These are phyloP conservation scores for Cystobasidium onofrii DNA, from an alignment of 768 basidiomycete species.

Conservation along the genomic window DNA sequence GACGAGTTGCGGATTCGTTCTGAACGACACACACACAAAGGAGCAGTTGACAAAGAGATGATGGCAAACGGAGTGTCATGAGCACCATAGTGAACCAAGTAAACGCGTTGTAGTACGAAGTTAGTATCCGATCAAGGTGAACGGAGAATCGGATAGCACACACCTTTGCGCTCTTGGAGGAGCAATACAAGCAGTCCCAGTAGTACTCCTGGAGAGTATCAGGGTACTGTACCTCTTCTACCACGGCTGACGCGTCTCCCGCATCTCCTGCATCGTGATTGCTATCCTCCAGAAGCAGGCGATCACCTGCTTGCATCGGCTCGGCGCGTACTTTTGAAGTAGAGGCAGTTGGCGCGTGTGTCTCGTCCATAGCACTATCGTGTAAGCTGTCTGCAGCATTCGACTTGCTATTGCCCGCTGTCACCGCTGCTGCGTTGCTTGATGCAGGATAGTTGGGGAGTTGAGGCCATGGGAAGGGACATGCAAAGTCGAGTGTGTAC, in stretches of 20 bases:
- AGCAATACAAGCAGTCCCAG: constrained; percentile 8
- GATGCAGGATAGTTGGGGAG: not conserved
- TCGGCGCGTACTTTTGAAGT: not conserved
- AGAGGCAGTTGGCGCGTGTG: not conserved
- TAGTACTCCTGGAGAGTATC: not conserved
- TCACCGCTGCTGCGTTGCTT: not conserved
- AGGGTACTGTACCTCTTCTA: not conserved
- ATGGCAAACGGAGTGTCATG: no score
- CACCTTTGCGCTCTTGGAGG: not conserved
- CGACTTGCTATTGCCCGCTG: not conserved
- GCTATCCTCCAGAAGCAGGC: not conserved
- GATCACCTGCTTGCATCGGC: not conserved
- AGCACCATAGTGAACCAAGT: no score
- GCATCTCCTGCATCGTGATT: not conserved
- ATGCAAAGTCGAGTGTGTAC: constrained; percentile 12
- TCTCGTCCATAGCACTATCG: not conserved
- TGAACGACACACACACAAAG: not conserved
- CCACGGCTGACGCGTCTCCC: not conserved
- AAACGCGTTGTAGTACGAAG: not conserved
- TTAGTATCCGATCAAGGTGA: not conserved
- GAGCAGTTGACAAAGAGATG: not conserved
- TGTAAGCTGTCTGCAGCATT: no score
- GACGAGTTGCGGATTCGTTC: not conserved
- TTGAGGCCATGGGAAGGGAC: constrained; percentile 10
- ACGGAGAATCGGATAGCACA: not conserved